phyloP scores from a whole-genome alignment of 1,284 basidiomycete species.

The Meripilus lineatus region DNA sequence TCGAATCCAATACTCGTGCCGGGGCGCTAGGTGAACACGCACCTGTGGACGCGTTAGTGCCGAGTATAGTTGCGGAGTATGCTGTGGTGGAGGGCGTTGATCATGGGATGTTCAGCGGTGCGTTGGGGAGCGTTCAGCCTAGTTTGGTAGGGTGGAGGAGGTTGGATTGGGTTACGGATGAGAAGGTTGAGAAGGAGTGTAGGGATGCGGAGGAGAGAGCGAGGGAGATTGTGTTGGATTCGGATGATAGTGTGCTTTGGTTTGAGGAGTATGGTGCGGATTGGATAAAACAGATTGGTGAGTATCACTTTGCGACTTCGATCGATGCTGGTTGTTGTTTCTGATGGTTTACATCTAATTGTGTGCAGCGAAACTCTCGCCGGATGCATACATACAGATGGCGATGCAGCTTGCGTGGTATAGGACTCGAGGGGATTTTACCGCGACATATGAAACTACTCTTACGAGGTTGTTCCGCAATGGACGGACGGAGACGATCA shows the following conservation, averaged over 20 bases:
- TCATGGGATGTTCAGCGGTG: conserved; percentile 28
- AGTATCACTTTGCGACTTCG: conserved; percentile 20
- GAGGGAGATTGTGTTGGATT: conserved; percentile 64
- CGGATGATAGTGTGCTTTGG: conserved; percentile 83
- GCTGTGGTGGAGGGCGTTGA: conserved; percentile 66
- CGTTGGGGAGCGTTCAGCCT: conserved; percentile 2
- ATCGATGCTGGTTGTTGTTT: conserved; percentile 2
- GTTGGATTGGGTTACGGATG: conserved; percentile 77
- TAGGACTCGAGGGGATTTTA: conserved; percentile 71
- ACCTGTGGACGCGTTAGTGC: conserved; percentile 88
- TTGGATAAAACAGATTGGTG: conserved; percentile 85
- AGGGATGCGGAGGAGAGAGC: conserved; percentile 57
- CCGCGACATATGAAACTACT: conserved; percentile 94
- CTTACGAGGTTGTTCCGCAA: conserved; percentile 88
- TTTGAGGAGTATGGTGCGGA: conserved; percentile 85
- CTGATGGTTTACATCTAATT: conserved; percentile 2
- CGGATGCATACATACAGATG: conserved; percentile 93
- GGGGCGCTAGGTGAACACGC: conserved; percentile 93
- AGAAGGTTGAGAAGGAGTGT: conserved; percentile 55
- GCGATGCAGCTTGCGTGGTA: conserved; percentile 93
- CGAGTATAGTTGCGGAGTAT: conserved; percentile 88
- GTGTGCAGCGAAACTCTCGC: conserved; percentile 61
- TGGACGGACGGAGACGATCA: conserved; percentile 91
- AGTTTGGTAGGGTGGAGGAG: conserved; percentile 48
- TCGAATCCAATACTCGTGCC: conserved; percentile 84